Conservation (phyloP, 2,329 filamentous ascomycete genomes). For the Diplodia scrobiculata region DNA sequence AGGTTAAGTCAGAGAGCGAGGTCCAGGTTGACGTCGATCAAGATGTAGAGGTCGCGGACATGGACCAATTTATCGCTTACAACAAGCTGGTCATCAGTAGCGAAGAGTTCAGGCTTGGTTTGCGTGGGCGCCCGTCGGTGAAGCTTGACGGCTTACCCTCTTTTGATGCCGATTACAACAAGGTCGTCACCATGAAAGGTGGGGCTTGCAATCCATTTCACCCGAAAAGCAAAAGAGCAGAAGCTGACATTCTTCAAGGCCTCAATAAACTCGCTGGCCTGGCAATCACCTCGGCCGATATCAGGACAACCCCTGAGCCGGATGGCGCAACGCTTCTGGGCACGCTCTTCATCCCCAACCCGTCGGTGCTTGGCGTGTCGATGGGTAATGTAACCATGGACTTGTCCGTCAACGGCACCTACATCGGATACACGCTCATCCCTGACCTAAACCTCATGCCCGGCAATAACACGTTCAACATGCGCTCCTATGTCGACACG, state of each 20-base stretch:
- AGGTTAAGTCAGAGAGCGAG: constrained; percentile 43
- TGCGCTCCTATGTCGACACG: constrained; percentile 60
- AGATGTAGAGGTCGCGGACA: constrained; percentile 48
- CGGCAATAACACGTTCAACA: constrained; percentile 57
- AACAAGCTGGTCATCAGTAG: constrained; percentile 52
- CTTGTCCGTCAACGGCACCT: constrained; percentile 56
- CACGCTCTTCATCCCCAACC: constrained; percentile 64
- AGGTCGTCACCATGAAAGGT: constrained; percentile 62
- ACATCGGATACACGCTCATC: constrained; percentile 61
- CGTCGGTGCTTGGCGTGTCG: constrained; percentile 64
- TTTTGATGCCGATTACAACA: constrained; percentile 58
- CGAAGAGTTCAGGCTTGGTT: constrained; percentile 53
- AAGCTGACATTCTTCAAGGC: constrained; percentile 44
- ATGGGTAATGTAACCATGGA: constrained; percentile 67
- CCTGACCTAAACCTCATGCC: constrained; percentile 61
- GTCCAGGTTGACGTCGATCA: constrained; percentile 51
- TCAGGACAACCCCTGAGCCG: constrained; percentile 37
- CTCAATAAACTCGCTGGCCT: constrained; percentile 60
- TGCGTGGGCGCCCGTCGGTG: constrained; percentile 57
- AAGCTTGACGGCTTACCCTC: constrained; percentile 55
- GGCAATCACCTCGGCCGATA: constrained; percentile 46
- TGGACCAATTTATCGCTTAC: constrained; percentile 54
- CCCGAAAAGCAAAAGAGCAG: background rate
- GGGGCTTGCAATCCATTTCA: constrained; percentile 25
- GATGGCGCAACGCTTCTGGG: constrained; percentile 64